phyloP scores from a whole-genome alignment of 2,329 filamentous ascomycete species.

The Calcarisporium arbuscula region DNA sequence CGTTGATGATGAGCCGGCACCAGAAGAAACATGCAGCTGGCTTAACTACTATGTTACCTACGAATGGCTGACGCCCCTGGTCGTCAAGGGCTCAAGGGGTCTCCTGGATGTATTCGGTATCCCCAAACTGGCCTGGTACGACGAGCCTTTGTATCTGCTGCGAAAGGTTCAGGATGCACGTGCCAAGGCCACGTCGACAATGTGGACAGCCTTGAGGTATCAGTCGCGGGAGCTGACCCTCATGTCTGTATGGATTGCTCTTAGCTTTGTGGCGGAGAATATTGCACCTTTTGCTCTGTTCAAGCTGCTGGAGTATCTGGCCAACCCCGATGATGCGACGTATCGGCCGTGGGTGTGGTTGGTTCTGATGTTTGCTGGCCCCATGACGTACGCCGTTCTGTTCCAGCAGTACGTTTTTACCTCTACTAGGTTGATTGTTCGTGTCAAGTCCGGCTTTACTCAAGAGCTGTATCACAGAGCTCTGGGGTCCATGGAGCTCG shows the following conservation, averaged over 20 bases:
- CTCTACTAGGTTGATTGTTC: conserved; percentile 49
- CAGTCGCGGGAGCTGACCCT: conserved; percentile 33
- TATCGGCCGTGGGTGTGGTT: conserved; percentile 49
- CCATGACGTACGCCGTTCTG: conserved; percentile 38
- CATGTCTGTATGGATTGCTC: conserved; percentile 37
- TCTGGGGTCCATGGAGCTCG: conserved; percentile 48
- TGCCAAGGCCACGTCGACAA: conserved; percentile 33
- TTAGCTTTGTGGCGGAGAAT: conserved; percentile 38
- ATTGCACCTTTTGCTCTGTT: conserved; percentile 49
- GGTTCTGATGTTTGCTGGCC: conserved; percentile 45
- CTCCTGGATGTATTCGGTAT: conserved; percentile 41
- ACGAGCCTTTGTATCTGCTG: conserved; percentile 44
- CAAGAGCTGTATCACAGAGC: conserved; percentile 53
- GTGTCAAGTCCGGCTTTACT: conserved; percentile 49
- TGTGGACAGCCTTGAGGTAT: conserved; percentile 39
- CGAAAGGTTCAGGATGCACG: conserved; percentile 37
- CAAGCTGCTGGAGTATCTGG: conserved; percentile 44
- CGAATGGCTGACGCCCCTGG: conserved; percentile 42
- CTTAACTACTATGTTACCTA: conserved; percentile 45
- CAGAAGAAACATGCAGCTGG: conserved; percentile 49
- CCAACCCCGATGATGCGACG: conserved; percentile 34
- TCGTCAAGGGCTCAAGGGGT: conserved; percentile 39
- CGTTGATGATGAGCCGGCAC: conserved; percentile 33
- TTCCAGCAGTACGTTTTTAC: conserved; percentile 54
- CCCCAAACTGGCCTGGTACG: conserved; percentile 47